Conservation (phyloP, 2,329 filamentous ascomycete genomes). For the Aureobasidium sp. region DNA sequence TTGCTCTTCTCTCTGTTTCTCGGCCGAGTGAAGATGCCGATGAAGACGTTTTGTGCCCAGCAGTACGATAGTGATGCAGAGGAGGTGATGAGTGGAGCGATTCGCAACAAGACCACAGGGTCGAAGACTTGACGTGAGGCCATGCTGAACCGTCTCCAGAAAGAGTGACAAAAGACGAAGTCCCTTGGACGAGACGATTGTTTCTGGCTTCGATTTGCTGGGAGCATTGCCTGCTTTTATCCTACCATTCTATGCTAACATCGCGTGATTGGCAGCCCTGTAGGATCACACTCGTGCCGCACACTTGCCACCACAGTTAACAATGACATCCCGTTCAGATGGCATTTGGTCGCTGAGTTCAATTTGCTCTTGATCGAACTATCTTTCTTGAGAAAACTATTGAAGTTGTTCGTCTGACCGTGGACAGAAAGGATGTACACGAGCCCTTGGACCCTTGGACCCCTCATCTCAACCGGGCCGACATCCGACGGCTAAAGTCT, state of each 20-base stretch:
- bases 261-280: not conserved
- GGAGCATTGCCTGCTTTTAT: not conserved
- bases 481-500: conserved; percentile 1
- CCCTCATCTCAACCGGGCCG: not conserved
- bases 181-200: not conserved
- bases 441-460: not conserved
- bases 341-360: not conserved
- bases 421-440: not conserved
- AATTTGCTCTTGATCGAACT: no score
- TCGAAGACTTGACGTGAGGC: not conserved
- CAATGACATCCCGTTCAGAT: not conserved
- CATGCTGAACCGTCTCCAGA: not conserved
- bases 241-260: not conserved
- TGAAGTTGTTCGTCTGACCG: not conserved
- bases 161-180: not conserved
- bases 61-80: not conserved
- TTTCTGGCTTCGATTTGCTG: not conserved
- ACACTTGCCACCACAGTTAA: not conserved
- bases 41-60: conserved; percentile 4
- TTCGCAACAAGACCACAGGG: not conserved
- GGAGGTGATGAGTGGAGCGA: not conserved
- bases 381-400: not conserved
- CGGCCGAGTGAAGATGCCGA: not conserved
- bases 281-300: not conserved
- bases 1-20: conserved; percentile 1